These are phyloP conservation scores for Allomyces macrogynus DNA, from an alignment of 192 early-diverging fungal species.

Conservation along the genomic window DNA sequence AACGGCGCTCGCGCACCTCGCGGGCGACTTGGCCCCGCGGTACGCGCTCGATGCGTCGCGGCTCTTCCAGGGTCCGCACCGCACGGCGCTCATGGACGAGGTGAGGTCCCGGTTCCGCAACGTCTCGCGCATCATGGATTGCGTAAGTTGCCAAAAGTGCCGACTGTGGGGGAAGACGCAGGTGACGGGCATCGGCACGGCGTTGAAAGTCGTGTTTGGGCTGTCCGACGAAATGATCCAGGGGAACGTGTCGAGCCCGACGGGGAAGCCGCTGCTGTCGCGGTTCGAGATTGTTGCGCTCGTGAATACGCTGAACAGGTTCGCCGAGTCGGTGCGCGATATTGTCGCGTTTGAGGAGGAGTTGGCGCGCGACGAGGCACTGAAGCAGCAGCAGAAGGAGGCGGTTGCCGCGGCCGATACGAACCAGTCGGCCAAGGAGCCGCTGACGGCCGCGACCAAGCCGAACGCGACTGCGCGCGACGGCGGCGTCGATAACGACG, in stretches of 20 bases:
- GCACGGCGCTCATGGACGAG: constrained; percentile 52
- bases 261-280: constrained; percentile 29
- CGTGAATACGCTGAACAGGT: constrained; percentile 70
- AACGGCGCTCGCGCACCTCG: constrained; percentile 37
- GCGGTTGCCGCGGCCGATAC: background rate
- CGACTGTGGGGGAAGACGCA: constrained; percentile 96
- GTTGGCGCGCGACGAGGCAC: background rate
- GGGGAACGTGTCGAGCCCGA: constrained; percentile 25
- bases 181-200: constrained; percentile 83
- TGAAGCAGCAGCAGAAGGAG: background rate
- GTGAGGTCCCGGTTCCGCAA: constrained; percentile 87
- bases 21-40: constrained; percentile 38
- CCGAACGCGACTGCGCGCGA: background rate
- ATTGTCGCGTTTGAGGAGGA: constrained; percentile 44
- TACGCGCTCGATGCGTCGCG: constrained; percentile 75
- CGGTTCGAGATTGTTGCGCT: constrained; percentile 77
- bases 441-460: background rate
- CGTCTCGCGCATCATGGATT: constrained; percentile 96
- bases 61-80: constrained; percentile 53
- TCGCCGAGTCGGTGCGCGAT: constrained; percentile 63
- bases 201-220: constrained; percentile 87
- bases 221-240: constrained; percentile 48
- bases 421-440: background rate
- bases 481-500: background rate
- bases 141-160: constrained; percentile 97